A percentile compares a stretch with the other conserved stretches of the same genome.
phyloP scores from a whole-genome alignment of 2,329 filamentous ascomycete genomes.

The Hysterium pulicare region DNA sequence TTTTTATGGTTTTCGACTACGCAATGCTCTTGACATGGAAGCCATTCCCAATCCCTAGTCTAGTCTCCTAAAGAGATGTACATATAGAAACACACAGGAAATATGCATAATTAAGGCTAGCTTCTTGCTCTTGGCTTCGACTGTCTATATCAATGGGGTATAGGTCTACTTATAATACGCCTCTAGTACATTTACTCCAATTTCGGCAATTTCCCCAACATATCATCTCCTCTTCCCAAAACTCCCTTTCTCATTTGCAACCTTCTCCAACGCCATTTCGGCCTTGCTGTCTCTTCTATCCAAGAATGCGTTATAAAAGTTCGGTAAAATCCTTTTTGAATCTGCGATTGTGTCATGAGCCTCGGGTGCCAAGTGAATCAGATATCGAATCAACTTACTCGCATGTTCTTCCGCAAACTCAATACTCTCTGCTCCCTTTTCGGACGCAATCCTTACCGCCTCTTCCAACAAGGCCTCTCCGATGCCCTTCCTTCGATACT shows the following conservation, averaged over 20 bases:
- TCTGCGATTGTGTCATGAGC: slow-evolving; percentile 23
- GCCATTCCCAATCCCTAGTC: no score
- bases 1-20: no score
- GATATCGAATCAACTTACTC: slow-evolving; percentile 50
- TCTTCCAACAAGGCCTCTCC: slow-evolving; percentile 70
- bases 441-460: slow-evolving; percentile 65
- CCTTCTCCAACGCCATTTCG: slow-evolving; percentile 35
- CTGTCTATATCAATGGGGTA: no score
- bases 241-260: slow-evolving; percentile 37
- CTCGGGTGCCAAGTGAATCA: not conserved
- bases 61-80: no score
- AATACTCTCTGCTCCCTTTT: slow-evolving; percentile 66
- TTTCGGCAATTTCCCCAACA: no score
- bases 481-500: slow-evolving; percentile 68
- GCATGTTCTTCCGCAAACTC: slow-evolving; percentile 76
- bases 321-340: slow-evolving; percentile 31
- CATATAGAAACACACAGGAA: no score
- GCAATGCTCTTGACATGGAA: no score
- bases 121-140: no score
- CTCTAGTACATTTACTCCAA: no score
- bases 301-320: slow-evolving; percentile 34
- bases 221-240: slow-evolving; percentile 32
- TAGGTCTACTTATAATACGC: no score
- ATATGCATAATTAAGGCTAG: no score
- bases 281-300: slow-evolving; percentile 32